These are phyloP conservation scores for Strombidium stylifer DNA, from an alignment of 73 alveolate genomes.

Conservation along the genomic window DNA sequence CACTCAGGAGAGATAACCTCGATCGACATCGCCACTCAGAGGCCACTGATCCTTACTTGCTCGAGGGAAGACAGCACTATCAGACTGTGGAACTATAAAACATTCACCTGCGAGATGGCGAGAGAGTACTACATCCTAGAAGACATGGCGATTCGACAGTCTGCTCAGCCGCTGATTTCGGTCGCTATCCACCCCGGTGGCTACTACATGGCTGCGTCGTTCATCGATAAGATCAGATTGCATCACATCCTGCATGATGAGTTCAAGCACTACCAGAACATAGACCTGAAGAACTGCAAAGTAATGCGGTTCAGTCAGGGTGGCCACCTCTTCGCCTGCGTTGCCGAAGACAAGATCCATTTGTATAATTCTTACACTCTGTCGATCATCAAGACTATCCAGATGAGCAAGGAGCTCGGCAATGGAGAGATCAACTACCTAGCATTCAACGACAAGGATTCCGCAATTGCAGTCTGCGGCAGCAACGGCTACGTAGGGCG, in stretches of 20 bases:
- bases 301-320: conserved; percentile 88
- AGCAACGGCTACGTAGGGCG: conserved; percentile 44
- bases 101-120: conserved; percentile 81
- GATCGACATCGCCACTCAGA: conserved; percentile 95
- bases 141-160: conserved; percentile 83
- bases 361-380: conserved; percentile 92
- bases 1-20: conserved; percentile 93
- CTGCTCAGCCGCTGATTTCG: conserved; percentile 79
- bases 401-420: conserved; percentile 22
- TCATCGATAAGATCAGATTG: conserved; percentile 94
- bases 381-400: conserved; percentile 52
- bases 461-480: conserved; percentile 29
- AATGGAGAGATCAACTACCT: conserved; percentile 46
- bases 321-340: conserved; percentile 94
- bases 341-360: conserved; percentile 77
- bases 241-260: conserved; percentile 94
- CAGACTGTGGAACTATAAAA: conserved; percentile 96
- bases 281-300: conserved; percentile 77
- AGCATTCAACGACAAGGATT: conserved; percentile 42
- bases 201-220: conserved; percentile 96
- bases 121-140: conserved; percentile 54
- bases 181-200: conserved; percentile 99
- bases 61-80: conserved; percentile 92
- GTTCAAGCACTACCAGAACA: conserved; percentile 83
- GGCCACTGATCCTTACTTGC: conserved; percentile 97